These are phyloP conservation scores for Cladophialophora carrionii DNA, from an alignment of 2,329 filamentous ascomycete species.

Conservation along the genomic window DNA sequence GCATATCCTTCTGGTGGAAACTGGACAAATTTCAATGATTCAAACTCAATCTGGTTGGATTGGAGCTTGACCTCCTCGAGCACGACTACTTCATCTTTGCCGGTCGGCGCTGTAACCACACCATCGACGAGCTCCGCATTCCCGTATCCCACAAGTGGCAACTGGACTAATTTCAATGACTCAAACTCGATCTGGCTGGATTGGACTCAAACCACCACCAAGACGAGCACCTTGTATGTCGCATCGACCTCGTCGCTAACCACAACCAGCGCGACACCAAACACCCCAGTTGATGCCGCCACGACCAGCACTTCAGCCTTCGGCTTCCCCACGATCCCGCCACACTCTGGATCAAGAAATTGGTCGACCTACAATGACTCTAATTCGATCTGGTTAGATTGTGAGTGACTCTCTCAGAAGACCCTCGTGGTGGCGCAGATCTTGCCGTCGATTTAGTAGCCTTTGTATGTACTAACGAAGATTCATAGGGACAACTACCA, in stretches of 20 bases:
- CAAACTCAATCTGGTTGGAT: slow-evolving; percentile 5
- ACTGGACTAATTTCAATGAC: background rate
- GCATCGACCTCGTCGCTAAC: background rate
- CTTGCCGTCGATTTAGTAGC: background rate
- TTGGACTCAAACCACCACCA: slow-evolving; percentile 1
- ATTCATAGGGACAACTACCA: background rate
- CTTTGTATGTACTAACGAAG: background rate
- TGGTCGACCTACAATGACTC: slow-evolving; percentile 1
- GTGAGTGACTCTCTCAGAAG: background rate
- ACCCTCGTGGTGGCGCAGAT: background rate
- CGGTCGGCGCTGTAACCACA: background rate
- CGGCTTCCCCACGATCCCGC: background rate
- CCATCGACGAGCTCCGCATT: background rate
- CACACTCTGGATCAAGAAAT: background rate
- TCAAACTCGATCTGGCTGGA: background rate
- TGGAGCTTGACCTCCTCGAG: background rate
- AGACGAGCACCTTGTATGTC: slow-evolving; percentile 1
- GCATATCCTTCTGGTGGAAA: slow-evolving; percentile 1
- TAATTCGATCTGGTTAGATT: background rate
- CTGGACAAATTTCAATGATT: slow-evolving; percentile 4
- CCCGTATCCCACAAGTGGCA: background rate
- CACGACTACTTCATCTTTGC: background rate
- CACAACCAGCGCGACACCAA: background rate
- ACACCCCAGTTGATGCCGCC: background rate
- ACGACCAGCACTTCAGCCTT: slow-evolving; percentile 1